Conservation (phyloP, 768 basidiomycete genomes). For the Galerina marginata region DNA sequence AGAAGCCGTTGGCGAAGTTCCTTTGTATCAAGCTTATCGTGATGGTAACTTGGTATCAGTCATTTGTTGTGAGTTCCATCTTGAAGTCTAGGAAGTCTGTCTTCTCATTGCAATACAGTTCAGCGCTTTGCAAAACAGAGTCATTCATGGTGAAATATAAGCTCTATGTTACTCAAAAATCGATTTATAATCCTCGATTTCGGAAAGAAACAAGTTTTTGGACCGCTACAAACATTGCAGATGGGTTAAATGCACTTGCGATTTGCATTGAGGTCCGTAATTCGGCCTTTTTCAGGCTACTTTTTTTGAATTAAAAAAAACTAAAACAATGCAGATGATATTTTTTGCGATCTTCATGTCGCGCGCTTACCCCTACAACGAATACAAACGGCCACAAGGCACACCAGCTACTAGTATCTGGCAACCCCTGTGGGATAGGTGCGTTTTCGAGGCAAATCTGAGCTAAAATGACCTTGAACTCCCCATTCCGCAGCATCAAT, state of each 20-base stretch:
- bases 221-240: conserved; percentile 83
- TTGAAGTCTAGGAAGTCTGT: neutral
- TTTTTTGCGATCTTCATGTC: conserved; percentile 78
- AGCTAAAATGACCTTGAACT: neutral
- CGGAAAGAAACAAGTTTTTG: conserved; percentile 72
- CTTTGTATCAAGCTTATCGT: conserved; percentile 86
- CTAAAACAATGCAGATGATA: conserved; percentile 60
- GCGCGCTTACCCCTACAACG: conserved; percentile 79
- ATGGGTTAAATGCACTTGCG: conserved; percentile 83
- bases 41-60: conserved; percentile 90
- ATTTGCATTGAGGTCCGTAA: conserved; percentile 78
- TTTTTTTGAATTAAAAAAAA: conserved; percentile 30
- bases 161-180: neutral
- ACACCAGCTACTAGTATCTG: conserved; percentile 57
- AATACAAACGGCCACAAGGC: conserved; percentile 60
- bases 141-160: conserved; percentile 63
- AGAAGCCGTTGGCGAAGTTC: conserved; percentile 85
- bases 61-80: conserved; percentile 60
- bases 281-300: conserved; percentile 5
- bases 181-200: neutral
- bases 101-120: conserved; percentile 49
- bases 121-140: conserved; percentile 62
- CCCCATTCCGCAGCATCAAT: conserved; percentile 34
- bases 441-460: conserved; percentile 17
- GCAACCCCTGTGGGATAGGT: conserved; percentile 77